phyloP scores from a whole-genome alignment of 169 alveolate genomes.

The Cryptosporidium tyzzeri region DNA sequence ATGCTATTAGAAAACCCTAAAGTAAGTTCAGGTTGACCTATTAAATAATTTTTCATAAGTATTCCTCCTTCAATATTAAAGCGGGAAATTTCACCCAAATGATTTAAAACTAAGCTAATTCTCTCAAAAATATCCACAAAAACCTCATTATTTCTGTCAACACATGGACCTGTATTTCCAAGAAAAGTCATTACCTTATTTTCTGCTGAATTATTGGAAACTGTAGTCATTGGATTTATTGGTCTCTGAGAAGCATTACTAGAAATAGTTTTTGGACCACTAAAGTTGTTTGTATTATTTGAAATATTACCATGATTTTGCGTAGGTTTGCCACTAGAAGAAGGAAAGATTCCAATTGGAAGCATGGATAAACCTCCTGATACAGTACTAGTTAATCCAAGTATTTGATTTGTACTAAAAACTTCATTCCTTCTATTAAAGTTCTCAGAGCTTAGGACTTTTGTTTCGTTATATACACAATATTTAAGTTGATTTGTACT shows the following conservation, averaged over 20 bases:
- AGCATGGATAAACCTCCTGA: conserved; percentile 62
- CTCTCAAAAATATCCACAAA: conserved; percentile 94
- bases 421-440: conserved; percentile 64
- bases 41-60: conserved; percentile 90
- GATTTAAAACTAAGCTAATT: conserved; percentile 89
- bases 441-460: conserved; percentile 47
- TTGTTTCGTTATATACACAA: conserved; percentile 80
- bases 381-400: conserved; percentile 48
- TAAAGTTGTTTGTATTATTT: conserved; percentile 4
- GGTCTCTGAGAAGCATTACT: conserved; percentile 87
- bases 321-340: conserved; percentile 10
- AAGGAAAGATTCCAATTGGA: conserved; percentile 44
- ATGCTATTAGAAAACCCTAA: conserved; percentile 90
- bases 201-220: conserved; percentile 56
- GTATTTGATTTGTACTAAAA: conserved; percentile 6
- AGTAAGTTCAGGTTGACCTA: conserved; percentile 89
- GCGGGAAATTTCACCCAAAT: conserved; percentile 88
- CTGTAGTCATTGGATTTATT: conserved; percentile 72
- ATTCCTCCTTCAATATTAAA: conserved; percentile 94
- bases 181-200: conserved; percentile 57
- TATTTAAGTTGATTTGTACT: conserved; percentile 93
- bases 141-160: conserved; percentile 89
- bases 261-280: conserved; percentile 81
- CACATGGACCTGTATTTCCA: conserved; percentile 28
- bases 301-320: conserved; percentile 15